These are phyloP conservation scores for Pythium biforme DNA, from an alignment of 352 stramenopile genomes.

Conservation along the genomic window DNA sequence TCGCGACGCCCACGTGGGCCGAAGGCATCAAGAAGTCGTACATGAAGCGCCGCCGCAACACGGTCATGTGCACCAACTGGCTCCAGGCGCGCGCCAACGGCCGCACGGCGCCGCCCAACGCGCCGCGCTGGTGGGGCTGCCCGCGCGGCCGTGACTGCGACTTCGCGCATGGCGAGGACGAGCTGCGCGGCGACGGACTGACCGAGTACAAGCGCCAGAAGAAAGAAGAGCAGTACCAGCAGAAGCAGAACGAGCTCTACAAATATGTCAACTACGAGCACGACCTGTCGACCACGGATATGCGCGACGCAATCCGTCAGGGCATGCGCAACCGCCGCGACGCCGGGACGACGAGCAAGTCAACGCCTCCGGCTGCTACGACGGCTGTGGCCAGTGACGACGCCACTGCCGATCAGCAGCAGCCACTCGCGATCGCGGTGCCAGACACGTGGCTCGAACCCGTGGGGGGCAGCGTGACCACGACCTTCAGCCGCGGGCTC, in stretches of 20 bases:
- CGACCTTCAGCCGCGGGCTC: constrained; percentile 63
- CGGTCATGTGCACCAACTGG: constrained; percentile 73
- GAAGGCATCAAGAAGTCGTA: constrained; percentile 82
- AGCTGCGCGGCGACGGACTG: constrained; percentile 60
- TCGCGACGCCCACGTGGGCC: constrained; percentile 79
- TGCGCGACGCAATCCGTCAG: constrained; percentile 67
- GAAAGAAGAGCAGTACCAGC: constrained; percentile 46
- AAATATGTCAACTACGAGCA: constrained; percentile 77
- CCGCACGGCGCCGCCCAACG: constrained; percentile 36
- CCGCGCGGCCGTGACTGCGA: constrained; percentile 77
- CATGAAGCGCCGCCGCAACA: constrained; percentile 85
- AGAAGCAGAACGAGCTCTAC: constrained; percentile 65
- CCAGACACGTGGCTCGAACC: constrained; percentile 50
- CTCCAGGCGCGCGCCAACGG: constrained; percentile 53
- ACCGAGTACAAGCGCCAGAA: constrained; percentile 74
- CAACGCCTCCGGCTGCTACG: no score
- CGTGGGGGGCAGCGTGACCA: constrained; percentile 37
- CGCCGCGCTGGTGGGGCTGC: constrained; percentile 80
- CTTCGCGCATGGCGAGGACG: constrained; percentile 82
- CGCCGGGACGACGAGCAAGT: background rate
- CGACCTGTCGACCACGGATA: constrained; percentile 42
- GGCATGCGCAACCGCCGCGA: constrained; percentile 43
- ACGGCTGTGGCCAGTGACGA: background rate
- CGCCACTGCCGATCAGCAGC: background rate
- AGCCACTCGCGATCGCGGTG: background rate